These are phyloP conservation scores for Thinopyrum elongatum DNA, from an alignment of 176 grass and related monocot genomes.

Conservation along the genomic window DNA sequence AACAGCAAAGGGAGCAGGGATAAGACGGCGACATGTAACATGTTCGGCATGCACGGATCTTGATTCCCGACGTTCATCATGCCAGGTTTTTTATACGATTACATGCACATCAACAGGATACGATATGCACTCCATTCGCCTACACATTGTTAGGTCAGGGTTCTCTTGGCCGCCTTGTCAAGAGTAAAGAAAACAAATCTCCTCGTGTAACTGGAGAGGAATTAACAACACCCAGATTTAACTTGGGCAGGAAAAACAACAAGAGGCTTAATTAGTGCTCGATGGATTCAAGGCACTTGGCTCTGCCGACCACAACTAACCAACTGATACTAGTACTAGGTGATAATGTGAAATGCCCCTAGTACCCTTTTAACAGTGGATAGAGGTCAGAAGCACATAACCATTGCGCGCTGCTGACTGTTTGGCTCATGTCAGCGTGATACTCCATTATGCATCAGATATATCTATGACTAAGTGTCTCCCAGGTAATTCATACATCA, in stretches of 20 bases:
- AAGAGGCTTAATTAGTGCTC: background rate
- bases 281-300: background rate
- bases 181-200: background rate
- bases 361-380: too few relatives aligned
- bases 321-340: too few relatives aligned
- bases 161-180: background rate
- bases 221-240: background rate
- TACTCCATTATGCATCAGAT: too few relatives aligned
- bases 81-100: background rate
- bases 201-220: background rate
- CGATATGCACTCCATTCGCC: background rate
- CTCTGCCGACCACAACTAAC: background rate
- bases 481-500: too few relatives aligned
- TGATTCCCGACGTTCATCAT: background rate
- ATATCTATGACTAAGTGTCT: too few relatives aligned
- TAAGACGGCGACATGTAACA: background rate
- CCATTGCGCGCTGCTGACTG: too few relatives aligned
- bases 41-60: background rate
- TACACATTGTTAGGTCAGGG: background rate
- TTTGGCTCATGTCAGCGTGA: too few relatives aligned
- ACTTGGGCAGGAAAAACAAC: background rate
- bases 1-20: background rate
- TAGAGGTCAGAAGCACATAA: too few relatives aligned
- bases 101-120: background rate
- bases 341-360: too few relatives aligned